Conservation (phyloP, 2,329 filamentous ascomycete genomes). For the Talaromyces sp. region DNA sequence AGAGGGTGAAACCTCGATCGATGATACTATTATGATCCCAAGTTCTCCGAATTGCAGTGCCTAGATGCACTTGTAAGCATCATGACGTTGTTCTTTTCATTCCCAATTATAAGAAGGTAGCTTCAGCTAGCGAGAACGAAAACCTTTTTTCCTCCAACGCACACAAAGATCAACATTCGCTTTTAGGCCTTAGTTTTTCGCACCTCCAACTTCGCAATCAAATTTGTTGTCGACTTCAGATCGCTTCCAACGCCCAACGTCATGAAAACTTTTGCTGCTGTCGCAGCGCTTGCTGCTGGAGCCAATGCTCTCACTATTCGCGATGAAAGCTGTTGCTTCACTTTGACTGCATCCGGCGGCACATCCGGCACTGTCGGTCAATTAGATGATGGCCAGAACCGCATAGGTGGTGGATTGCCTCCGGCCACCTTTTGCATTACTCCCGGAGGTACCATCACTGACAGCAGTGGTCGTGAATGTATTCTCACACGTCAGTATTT, state of each 20-base stretch:
- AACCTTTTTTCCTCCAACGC: background rate
- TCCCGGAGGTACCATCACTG: slow-evolving; percentile 54
- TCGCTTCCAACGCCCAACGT: background rate
- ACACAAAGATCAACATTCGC: background rate
- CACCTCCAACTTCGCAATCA: background rate
- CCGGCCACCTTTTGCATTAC: slow-evolving; percentile 57
- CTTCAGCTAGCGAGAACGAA: background rate
- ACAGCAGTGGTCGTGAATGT: slow-evolving; percentile 59
- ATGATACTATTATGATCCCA: slow-evolving; percentile 1
- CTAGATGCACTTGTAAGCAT: background rate
- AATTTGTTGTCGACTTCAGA: no score
- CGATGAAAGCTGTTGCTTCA: slow-evolving; percentile 52
- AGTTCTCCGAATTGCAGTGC: background rate
- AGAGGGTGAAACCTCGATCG: background rate
- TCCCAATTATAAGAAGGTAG: slow-evolving; percentile 1
- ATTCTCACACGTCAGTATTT: slow-evolving; percentile 58
- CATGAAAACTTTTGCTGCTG: slow-evolving; percentile 29
- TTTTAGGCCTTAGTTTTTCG: background rate
- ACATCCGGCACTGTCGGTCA: slow-evolving; percentile 57
- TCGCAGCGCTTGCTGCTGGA: slow-evolving; percentile 42
- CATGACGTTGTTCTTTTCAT: slow-evolving; percentile 13
- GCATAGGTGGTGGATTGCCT: slow-evolving; percentile 53
- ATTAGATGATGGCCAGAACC: slow-evolving; percentile 61
- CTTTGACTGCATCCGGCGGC: slow-evolving; percentile 50
- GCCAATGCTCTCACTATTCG: slow-evolving; percentile 45